Base-by-base conservation (phyloP, 805 yeast genomes). In the Saccharomycopsis fodiens region DNA sequence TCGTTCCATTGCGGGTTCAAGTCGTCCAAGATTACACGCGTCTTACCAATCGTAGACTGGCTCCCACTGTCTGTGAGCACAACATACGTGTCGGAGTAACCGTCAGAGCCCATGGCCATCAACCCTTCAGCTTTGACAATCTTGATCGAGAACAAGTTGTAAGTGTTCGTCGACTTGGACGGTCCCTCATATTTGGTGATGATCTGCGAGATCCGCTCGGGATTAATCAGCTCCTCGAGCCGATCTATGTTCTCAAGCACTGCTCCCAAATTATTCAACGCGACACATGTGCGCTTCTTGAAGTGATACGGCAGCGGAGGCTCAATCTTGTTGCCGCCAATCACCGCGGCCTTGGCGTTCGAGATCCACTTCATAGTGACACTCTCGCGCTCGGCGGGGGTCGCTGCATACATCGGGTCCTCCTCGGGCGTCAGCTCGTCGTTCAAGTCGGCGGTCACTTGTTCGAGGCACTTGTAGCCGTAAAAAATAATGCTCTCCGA, bases 1-100 rank as follows among this genome's bases (percentile, higher is more conserved):
- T 89, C 96, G 55, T 85, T 85, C 94, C 94, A 91, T 13, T 73
- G 75, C 0, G 97, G 96, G 54, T 79, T 78, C 29, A 73, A 64
- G 3, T 79, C 75, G 44, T 75, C 75, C 25, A 70, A 67, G 3
- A 84, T 67, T 0, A 80, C 73, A 54, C 85, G 69, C 0, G 97
- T 89, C 50, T 76, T 78, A 2, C 83, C 89, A 29, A 85, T 65
- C 23, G 78, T 77, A 42, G 65, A 69, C 32, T 75, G 68, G 2
- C 69, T 69, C 32, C 61, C 62, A 3, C 80, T 72, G 54, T 83
- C 87, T 4, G 75, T 67, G 13, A 86, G 56, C 0, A 85, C 75
- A 1, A 82, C 79, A 53, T 79, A 78, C 0, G 86, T 73, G 52
- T 74, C 78, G 4, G 76, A 63, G 3, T 65, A 50, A 0, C 80